Evolutionary conservation across 176 grass and related monocot genomes (phyloP).

Genomic region (Zea luxurians): DNA sequence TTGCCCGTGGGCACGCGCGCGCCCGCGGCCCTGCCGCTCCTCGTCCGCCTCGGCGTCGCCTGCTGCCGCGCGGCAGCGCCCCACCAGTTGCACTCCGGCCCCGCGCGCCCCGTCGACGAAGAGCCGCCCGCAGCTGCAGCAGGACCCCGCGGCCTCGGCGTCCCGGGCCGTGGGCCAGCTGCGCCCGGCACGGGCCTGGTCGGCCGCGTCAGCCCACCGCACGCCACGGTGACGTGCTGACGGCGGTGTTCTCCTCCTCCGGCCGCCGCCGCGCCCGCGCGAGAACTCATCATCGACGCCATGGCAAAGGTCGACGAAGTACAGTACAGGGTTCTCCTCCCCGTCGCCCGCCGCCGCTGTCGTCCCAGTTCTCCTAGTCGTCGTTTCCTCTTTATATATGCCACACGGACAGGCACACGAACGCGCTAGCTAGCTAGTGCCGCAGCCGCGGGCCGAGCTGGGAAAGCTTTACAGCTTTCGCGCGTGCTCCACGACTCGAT

Average conservation of each 20-base stretch:
- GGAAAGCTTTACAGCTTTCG: conserved; percentile 33
- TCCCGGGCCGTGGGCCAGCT: neutral
- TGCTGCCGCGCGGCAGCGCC: neutral
- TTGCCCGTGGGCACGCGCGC: conserved; percentile 42
- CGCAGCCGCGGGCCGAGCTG: conserved; percentile 2
- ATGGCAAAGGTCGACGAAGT: neutral
- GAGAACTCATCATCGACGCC: neutral
- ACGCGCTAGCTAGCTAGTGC: neutral
- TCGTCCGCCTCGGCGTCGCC: conserved; percentile 15
- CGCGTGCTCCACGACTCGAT: neutral
- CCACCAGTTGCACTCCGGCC: conserved; percentile 32
- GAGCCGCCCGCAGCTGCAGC: too few relatives aligned
- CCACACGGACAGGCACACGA: neutral
- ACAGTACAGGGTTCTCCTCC: neutral
- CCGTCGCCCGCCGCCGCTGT: too few relatives aligned
- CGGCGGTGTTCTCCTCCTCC: neutral
- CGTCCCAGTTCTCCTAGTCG: neutral
- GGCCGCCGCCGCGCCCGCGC: neutral
- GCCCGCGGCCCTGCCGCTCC: conserved; percentile 23
- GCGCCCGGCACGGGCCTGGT: conserved; percentile 5
- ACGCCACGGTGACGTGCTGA: neutral
- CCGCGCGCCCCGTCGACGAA: neutral
- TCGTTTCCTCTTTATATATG: neutral
- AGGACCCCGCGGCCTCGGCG: neutral
- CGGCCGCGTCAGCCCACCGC: conserved; percentile 10